Evolutionary conservation across 805 yeast species (phyloP).

Genomic region (Nakazawaea wyomingensis): DNA sequence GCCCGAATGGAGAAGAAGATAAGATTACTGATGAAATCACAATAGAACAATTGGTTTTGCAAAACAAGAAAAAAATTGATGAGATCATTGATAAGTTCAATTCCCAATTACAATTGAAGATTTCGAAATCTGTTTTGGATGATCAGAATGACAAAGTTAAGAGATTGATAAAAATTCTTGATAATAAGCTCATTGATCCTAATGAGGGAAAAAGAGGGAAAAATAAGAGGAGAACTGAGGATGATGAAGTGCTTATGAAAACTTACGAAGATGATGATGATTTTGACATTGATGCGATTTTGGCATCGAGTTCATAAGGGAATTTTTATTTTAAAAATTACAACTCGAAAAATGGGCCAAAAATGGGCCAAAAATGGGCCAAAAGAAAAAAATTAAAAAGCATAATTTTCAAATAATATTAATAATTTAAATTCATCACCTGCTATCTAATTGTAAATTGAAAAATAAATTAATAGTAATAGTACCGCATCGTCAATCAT

Average conservation of each 20-base stretch:
- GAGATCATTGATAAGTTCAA: slow-evolving; percentile 3
- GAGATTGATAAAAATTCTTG: slow-evolving; percentile 3
- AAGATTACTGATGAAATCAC: background rate
- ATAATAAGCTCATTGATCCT: background rate
- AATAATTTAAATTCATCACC: no score
- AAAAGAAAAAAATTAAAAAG: background rate
- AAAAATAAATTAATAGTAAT: no score
- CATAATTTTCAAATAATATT: background rate
- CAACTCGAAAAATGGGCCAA: no score
- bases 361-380: no score
- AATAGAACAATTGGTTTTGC: background rate
- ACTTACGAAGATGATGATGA: slow-evolving; percentile 4
- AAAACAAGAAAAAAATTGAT: slow-evolving; percentile 1
- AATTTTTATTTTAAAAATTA: no score
- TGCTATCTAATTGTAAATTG: background rate
- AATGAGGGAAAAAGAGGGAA: background rate
- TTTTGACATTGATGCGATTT: slow-evolving; percentile 8
- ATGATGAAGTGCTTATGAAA: slow-evolving; percentile 1
- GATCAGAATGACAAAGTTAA: background rate
- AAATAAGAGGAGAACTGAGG: background rate
- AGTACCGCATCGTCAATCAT: slow-evolving; percentile 2
- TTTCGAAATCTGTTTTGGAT: background rate
- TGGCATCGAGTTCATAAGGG: slow-evolving; percentile 7
- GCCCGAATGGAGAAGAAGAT: background rate
- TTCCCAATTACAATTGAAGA: background rate